Evolutionary conservation across 208 protist genomes (phyloP).

Genomic region (Acanthamoeba royreba): DNA sequence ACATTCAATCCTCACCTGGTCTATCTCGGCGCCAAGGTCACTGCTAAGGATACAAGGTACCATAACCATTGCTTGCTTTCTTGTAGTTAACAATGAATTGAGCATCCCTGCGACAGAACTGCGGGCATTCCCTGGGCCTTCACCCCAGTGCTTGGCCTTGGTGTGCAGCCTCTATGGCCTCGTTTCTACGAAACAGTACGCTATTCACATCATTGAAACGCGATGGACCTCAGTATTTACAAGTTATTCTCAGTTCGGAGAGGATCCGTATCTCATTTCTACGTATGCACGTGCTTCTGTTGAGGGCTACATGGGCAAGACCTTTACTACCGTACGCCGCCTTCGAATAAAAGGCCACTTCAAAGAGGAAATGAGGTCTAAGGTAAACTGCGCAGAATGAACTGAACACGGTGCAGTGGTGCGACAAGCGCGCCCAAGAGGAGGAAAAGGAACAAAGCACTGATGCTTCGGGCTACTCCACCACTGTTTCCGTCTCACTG

Average conservation of each 20-base stretch:
- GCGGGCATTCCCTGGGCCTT: slow-evolving; percentile 66
- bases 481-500: not conserved
- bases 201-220: not conserved
- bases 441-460: not conserved
- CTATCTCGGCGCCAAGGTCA: not conserved
- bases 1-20: slow-evolving; percentile 44
- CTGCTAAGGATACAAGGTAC: slow-evolving; percentile 56
- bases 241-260: slow-evolving; percentile 30
- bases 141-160: slow-evolving; percentile 54
- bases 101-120: not conserved
- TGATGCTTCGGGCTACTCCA: not conserved
- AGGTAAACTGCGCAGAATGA: not conserved
- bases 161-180: slow-evolving; percentile 62
- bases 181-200: slow-evolving; percentile 63
- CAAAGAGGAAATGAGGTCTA: not conserved
- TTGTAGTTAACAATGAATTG: not conserved
- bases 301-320: slow-evolving; percentile 43
- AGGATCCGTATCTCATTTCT: slow-evolving; percentile 58
- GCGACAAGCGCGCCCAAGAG: not conserved
- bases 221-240: not conserved
- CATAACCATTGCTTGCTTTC: not conserved
- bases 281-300: slow-evolving; percentile 7
- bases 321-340: not conserved
- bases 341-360: not conserved
- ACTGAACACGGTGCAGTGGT: not conserved